Evolutionary conservation across 1,284 basidiomycete genomes (phyloP).

Genomic region (Trichosporon sp.): DNA sequence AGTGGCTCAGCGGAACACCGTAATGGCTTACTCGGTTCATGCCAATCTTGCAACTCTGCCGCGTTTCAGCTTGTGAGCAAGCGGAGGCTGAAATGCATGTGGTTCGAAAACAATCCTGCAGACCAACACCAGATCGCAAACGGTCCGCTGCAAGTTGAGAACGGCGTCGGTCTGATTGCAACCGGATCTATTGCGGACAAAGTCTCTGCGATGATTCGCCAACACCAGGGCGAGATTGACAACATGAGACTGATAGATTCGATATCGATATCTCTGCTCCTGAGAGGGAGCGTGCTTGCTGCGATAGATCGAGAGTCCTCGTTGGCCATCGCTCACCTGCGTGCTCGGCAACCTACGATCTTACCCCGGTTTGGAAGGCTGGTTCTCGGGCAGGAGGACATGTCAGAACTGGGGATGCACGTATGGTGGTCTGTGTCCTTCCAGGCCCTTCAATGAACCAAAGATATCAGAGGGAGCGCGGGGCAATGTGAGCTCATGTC

Average conservation of each 20-base stretch:
- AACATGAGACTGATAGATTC: constrained; percentile 2
- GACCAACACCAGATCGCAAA: not conserved
- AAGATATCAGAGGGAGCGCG: not conserved
- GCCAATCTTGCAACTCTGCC: not conserved
- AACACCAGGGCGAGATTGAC: constrained; percentile 1
- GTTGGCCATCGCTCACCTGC: not conserved
- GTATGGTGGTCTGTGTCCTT: not conserved
- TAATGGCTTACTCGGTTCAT: not conserved
- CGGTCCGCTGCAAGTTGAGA: not conserved
- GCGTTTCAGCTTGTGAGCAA: not conserved
- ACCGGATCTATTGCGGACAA: not conserved
- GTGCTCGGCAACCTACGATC: constrained; percentile 2
- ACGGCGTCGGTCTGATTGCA: not conserved
- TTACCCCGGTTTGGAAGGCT: constrained; percentile 8
- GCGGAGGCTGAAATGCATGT: not conserved
- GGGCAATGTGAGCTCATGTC: not conserved
- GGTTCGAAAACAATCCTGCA: not conserved
- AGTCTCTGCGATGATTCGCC: not conserved
- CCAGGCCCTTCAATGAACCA: not conserved
- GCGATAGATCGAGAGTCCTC: not conserved
- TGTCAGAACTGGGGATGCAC: not conserved
- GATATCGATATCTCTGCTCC: not conserved
- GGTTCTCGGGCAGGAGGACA: not conserved
- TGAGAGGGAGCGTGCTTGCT: not conserved
- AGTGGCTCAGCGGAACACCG: not conserved